phyloP scores from a whole-genome alignment of 768 basidiomycete genomes.

The Termitomyces sp. region DNA sequence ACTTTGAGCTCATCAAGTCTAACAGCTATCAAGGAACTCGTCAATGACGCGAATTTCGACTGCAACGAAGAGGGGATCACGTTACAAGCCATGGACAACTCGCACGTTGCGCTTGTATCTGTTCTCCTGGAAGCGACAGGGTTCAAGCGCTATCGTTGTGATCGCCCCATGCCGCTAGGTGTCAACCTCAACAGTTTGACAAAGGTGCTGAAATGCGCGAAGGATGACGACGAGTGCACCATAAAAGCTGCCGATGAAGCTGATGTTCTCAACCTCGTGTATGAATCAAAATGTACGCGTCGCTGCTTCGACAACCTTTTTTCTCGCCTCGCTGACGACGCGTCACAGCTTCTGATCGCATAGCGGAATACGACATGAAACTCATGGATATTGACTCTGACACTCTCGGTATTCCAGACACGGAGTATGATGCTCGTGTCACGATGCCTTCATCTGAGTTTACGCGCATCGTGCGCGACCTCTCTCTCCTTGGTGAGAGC shows the following conservation, averaged over 20 bases:
- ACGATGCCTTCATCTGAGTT: conserved; percentile 87
- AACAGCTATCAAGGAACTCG: conserved; percentile 93
- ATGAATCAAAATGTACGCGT: conserved; percentile 76
- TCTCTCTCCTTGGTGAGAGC: conserved; percentile 85
- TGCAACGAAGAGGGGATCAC: conserved; percentile 94
- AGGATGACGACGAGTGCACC: conserved; percentile 89
- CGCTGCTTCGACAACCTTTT: neutral
- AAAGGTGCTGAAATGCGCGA: conserved; percentile 96
- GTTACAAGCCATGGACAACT: conserved; percentile 99
- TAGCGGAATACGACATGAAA: conserved; percentile 98
- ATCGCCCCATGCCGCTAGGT: conserved; percentile 89
- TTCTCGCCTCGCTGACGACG: conserved; percentile 4
- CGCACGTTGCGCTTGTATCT: conserved; percentile 94
- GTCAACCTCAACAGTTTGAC: conserved; percentile 84
- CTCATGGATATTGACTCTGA: conserved; percentile 99
- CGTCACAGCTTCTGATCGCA: conserved; percentile 74
- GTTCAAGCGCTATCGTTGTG: conserved; percentile 89
- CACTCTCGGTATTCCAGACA: conserved; percentile 92
- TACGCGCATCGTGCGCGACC: conserved; percentile 86
- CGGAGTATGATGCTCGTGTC: conserved; percentile 92
- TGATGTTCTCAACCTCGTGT: conserved; percentile 82
- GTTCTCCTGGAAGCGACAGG: conserved; percentile 76
- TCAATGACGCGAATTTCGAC: conserved; percentile 96
- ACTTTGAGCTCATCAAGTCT: conserved; percentile 5
- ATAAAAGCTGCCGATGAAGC: conserved; percentile 90